A percentile compares a stretch with the other conserved stretches of the same genome.
phyloP scores from a whole-genome alignment of 176 grass and related monocot genomes.

The Alloteropsis semialata region DNA sequence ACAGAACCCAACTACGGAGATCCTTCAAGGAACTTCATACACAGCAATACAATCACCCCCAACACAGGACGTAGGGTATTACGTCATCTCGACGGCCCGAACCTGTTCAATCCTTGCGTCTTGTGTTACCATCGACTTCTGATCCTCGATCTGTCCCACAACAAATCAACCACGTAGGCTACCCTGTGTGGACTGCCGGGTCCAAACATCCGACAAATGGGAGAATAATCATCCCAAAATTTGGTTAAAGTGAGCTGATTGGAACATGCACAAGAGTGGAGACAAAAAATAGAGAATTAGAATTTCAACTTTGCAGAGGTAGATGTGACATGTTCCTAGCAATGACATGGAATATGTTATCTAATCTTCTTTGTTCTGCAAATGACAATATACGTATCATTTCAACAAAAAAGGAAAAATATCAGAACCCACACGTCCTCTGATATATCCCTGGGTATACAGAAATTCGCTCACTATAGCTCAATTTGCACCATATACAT shows the following conservation, averaged over 20 bases:
- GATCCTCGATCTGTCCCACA: too few relatives aligned
- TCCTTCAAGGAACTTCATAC: too few relatives aligned
- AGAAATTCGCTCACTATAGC: background rate
- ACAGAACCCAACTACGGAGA: too few relatives aligned
- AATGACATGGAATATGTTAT: background rate
- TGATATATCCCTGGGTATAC: background rate
- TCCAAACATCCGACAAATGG: too few relatives aligned
- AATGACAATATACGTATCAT: background rate
- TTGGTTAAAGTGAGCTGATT: background rate
- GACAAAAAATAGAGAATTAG: background rate
- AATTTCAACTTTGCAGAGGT: constrained; percentile 7
- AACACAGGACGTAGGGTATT: too few relatives aligned
- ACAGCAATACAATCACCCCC: too few relatives aligned
- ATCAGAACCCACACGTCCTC: too few relatives aligned
- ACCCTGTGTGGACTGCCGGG: too few relatives aligned
- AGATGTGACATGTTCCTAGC: background rate
- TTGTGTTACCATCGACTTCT: too few relatives aligned
- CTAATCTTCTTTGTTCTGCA: background rate
- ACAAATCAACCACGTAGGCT: too few relatives aligned
- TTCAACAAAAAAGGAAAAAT: background rate
- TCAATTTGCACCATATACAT: background rate
- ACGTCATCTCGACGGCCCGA: too few relatives aligned
- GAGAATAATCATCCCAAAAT: background rate
- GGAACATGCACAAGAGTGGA: background rate
- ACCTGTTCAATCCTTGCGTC: too few relatives aligned